Evolutionary conservation across 805 yeast species (phyloP), one percentile per base, ranked within the genome.

Genomic region (Saccharomycopsis oosterbeekiorum): DNA sequence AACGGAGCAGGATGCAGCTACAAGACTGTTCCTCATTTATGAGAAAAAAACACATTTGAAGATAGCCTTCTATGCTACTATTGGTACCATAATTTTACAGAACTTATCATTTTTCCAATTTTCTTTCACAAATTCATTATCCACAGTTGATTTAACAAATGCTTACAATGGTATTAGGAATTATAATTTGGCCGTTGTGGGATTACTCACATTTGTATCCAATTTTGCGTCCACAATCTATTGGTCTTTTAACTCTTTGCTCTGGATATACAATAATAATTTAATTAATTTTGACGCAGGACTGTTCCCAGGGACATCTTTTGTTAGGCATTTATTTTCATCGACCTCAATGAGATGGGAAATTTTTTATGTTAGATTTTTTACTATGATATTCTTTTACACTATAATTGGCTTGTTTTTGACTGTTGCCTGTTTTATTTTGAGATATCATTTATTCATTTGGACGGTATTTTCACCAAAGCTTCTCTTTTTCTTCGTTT

Each of bases 391-490:
- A 40, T 68, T 79, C 1, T 88, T 85, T 68, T 88, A 87, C 70
- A 74, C 86, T 1, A 65, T 85, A 0, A 75, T 84, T 10, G 86
- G 88, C 1, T 67, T 81, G 1, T 80, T 81, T 54, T 78, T 90
- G 58, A 70, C 88, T 53, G 74, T 76, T 0, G 86, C 97, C 14
- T 94, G 98, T 70, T 78, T 80, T 58, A 76, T 81, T 21, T 78
- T 92, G 66, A 78, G 96, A 66, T 88, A 85, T 69, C 99, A 94
- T 71, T 76, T 94, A 61, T 94, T 94, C 70, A 88, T 94, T 10
- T 94, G 99, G 99, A 92, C 98, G 1, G 99, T 94, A 8, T 94
- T 94, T 74, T 88, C 96, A 58, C 99, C 99, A 1, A 93, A 92
- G 68, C 71, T 94, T 4, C 78, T 96, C 41, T 94, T 86, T 70